phyloP scores from a whole-genome alignment of 2,329 filamentous ascomycete genomes.

The Fusarium setosum region DNA sequence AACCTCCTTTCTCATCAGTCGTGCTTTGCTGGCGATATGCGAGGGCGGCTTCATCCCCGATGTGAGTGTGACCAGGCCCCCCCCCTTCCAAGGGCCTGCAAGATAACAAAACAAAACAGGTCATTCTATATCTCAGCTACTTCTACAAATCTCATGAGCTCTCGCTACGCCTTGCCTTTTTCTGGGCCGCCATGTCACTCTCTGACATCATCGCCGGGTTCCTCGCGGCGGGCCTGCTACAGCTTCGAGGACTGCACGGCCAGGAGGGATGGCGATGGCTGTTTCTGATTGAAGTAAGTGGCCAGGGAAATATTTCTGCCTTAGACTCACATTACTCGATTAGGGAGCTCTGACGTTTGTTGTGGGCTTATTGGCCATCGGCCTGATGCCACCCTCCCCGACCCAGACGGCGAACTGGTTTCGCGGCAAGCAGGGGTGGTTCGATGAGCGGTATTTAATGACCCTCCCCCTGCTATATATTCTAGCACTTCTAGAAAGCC shows the following conservation, averaged over 20 bases:
- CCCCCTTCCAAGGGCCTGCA: background rate
- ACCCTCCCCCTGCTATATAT: background rate
- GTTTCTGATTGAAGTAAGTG: slow-evolving; percentile 53
- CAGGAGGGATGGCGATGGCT: slow-evolving; percentile 69
- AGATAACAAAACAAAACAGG: slow-evolving; percentile 31
- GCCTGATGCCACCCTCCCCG: slow-evolving; percentile 38
- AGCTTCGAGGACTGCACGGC: slow-evolving; percentile 61
- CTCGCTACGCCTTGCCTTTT: slow-evolving; percentile 72
- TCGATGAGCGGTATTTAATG: slow-evolving; percentile 34
- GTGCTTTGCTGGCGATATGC: slow-evolving; percentile 27
- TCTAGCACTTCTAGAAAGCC: background rate
- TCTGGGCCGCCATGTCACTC: slow-evolving; percentile 64
- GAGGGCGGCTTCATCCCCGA: slow-evolving; percentile 34
- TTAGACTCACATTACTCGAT: background rate
- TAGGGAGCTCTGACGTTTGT: slow-evolving; percentile 46
- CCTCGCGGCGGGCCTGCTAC: slow-evolving; percentile 61
- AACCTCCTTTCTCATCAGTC: slow-evolving; percentile 21
- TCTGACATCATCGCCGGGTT: slow-evolving; percentile 31
- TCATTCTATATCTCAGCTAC: slow-evolving; percentile 73
- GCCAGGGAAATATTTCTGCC: slow-evolving; percentile 2
- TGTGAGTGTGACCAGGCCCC: slow-evolving; percentile 5
- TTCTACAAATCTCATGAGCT: slow-evolving; percentile 69
- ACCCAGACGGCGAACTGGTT: slow-evolving; percentile 57
- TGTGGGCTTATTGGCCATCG: slow-evolving; percentile 32
- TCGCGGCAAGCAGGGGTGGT: slow-evolving; percentile 50